Evolutionary conservation across 2,329 filamentous ascomycete species (phyloP).

Genomic region (Clonostachys solani): DNA sequence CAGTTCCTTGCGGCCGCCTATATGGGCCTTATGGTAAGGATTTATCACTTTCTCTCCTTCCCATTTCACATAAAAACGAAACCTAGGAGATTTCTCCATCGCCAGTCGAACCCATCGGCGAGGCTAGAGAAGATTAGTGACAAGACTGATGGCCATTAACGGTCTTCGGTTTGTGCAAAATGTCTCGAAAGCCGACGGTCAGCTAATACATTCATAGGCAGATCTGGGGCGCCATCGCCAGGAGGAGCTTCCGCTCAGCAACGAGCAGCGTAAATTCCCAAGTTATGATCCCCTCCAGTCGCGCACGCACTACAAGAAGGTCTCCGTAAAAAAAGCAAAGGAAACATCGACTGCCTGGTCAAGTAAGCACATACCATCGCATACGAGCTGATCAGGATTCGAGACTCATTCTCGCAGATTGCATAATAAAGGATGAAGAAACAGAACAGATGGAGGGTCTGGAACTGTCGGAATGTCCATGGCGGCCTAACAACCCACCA

Average conservation of each 20-base stretch:
- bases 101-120: too few species aligned
- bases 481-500: neutral
- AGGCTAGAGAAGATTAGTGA: too few species aligned
- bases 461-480: neutral
- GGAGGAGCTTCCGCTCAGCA: neutral
- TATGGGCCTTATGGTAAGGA: too few species aligned
- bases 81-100: too few species aligned
- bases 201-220: neutral
- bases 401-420: neutral
- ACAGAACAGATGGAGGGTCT: conserved; percentile 1
- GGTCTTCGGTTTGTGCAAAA: too few species aligned
- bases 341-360: neutral
- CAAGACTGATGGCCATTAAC: too few species aligned
- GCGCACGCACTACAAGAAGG: neutral
- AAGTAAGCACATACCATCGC: neutral
- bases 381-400: neutral
- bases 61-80: too few species aligned
- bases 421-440: neutral
- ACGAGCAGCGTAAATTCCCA: neutral
- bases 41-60: too few species aligned
- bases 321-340: neutral
- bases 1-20: too few species aligned
- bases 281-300: neutral
- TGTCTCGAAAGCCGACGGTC: too few species aligned
- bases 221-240: neutral